A percentile compares a stretch with the other conserved stretches of the same genome.
phyloP scores from a whole-genome alignment of 2,329 filamentous ascomycete species.

The Xylaria polymorpha region DNA sequence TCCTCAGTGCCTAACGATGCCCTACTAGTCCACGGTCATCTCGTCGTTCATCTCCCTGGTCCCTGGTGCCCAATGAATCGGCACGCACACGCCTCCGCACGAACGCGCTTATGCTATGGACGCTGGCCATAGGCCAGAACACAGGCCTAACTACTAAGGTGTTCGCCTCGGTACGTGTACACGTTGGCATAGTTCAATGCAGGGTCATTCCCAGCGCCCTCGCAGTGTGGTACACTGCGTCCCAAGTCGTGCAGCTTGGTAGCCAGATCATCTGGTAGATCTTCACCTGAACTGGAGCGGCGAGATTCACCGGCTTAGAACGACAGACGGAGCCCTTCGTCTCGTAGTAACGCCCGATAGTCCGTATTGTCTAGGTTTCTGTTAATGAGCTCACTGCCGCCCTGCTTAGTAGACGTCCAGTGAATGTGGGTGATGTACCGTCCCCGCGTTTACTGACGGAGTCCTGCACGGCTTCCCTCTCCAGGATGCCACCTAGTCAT shows the following conservation, averaged over 20 bases:
- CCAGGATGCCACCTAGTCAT: slow-evolving; percentile 35
- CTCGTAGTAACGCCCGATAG: slow-evolving; percentile 30
- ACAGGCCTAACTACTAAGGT: slow-evolving; percentile 28
- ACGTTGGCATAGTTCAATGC: slow-evolving; percentile 39
- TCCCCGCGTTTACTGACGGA: slow-evolving; percentile 28
- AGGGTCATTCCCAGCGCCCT: slow-evolving; percentile 37
- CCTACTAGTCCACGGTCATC: slow-evolving; percentile 35
- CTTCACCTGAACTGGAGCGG: slow-evolving; percentile 39
- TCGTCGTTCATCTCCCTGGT: slow-evolving; percentile 32
- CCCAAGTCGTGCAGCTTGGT: slow-evolving; percentile 42
- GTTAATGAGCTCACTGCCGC: slow-evolving; percentile 27
- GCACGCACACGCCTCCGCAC: slow-evolving; percentile 26
- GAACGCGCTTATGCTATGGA: slow-evolving; percentile 14
- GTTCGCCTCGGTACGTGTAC: slow-evolving; percentile 38
- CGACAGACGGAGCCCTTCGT: slow-evolving; percentile 28
- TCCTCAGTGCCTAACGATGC: slow-evolving; percentile 41
- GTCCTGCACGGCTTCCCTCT: slow-evolving; percentile 32
- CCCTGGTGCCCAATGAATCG: slow-evolving; percentile 39
- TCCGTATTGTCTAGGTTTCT: slow-evolving; percentile 26
- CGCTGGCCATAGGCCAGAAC: slow-evolving; percentile 25
- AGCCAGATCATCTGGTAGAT: slow-evolving; percentile 44
- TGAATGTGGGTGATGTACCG: slow-evolving; percentile 32
- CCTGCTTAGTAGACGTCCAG: slow-evolving; percentile 31
- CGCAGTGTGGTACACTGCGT: slow-evolving; percentile 25
- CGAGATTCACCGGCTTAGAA: slow-evolving; percentile 35